Conservation (phyloP, 1,284 basidiomycete genomes). For the Amylostereum areolatum region DNA sequence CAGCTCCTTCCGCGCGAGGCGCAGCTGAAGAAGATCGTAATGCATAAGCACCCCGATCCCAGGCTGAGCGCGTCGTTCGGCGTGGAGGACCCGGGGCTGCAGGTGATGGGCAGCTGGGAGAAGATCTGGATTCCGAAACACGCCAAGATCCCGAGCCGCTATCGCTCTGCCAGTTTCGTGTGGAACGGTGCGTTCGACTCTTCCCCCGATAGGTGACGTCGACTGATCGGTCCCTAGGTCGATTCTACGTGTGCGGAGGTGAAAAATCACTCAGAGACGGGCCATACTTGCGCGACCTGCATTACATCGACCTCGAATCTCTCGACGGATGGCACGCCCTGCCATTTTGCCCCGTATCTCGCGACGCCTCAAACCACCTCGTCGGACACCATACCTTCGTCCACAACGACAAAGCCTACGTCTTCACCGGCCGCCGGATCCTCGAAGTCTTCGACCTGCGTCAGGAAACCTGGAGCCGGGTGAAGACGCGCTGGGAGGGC, state of each 20-base stretch:
- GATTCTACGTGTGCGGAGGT: constrained; percentile 22
- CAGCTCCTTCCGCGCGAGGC: too few species aligned
- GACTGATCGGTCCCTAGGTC: constrained; percentile 11
- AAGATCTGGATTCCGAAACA: constrained; percentile 15
- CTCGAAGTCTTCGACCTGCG: constrained; percentile 22
- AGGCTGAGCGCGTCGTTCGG: constrained; percentile 8
- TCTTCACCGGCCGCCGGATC: constrained; percentile 17
- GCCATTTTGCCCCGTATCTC: constrained; percentile 15
- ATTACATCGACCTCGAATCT: constrained; percentile 19
- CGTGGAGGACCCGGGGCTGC: constrained; percentile 12
- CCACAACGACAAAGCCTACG: constrained; percentile 16
- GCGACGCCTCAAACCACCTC: constrained; percentile 5
- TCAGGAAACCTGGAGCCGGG: constrained; percentile 21
- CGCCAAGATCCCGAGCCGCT: constrained; percentile 13
- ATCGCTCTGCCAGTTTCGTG: constrained; percentile 18
- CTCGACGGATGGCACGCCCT: constrained; percentile 18
- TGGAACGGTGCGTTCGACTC: constrained; percentile 16
- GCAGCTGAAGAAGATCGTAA: too few species aligned
- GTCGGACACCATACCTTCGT: constrained; percentile 17
- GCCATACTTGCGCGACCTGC: constrained; percentile 22
- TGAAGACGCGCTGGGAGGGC: constrained; percentile 19
- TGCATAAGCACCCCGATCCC: constrained; percentile 19
- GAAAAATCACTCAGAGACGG: constrained; percentile 16
- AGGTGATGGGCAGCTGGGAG: constrained; percentile 20
- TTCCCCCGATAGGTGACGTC: not conserved